Evolutionary conservation across 2,329 filamentous ascomycete species (phyloP), one percentile per base, ranked within the genome.

Genomic region (Colletotrichum phormii): DNA sequence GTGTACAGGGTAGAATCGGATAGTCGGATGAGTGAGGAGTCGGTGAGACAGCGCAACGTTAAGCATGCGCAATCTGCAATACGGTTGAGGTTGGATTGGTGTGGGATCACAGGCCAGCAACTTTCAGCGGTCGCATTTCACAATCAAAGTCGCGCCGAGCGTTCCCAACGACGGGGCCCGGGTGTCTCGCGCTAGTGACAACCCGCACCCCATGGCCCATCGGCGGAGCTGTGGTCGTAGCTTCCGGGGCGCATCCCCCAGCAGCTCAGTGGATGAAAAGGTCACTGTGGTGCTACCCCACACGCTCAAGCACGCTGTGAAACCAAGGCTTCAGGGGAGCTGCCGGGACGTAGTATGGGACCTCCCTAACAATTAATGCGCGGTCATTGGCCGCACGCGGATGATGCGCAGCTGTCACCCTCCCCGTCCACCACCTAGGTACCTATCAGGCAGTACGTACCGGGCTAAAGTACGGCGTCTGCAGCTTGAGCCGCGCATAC

Each of bases 141-240:
- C 59, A 62, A 35, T 69, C 54, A 12, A 66, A 62, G 49, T 69
- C 49, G 49, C 66, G 51, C 51, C 33, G 51, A 55, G 62, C 33
- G 49, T 42, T 18, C 42, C 42, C 18, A 53, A 64, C 33, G 35
- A 71, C 54, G 57, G 51, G 58, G 64, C 61, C 42, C 69, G 51
- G 22, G 37, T 59, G 49, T 68, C 64, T 72, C 53, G 64, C 64
- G 64, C 69, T 72, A 72, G 60, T 37, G 57, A 62, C 46, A 61
- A 11, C 46, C 65, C 46, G 64, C n/a, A 42, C 33, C 33, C 62
- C 51, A 42, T 64, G 37, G 37, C 37, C 60, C 33, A 42, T 6
- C 24, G 4, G 35, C 29, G 42, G 37, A 24, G 51, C 49, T 57
- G 60, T 57, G 60, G 22, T 53, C 51, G 68, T 59, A 71, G 63